Evolutionary conservation across 148 eudicot genomes (phyloP).

Genomic region (Dysphania ambrosioides): DNA sequence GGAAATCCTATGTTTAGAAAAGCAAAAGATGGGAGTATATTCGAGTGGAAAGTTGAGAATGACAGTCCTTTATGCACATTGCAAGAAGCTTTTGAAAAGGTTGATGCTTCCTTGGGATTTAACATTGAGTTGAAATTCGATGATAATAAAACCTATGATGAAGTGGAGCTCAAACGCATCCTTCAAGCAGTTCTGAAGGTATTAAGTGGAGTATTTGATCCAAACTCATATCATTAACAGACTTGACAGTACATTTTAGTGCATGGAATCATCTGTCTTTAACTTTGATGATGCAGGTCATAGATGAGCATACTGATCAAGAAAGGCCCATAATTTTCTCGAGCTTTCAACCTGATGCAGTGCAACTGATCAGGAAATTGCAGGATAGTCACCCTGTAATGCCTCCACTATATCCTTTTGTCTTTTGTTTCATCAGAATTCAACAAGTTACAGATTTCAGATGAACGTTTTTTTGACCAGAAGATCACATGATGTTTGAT

Average conservation of each 20-base stretch:
- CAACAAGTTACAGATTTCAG: not conserved
- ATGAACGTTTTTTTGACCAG: not conserved
- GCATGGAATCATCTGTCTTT: not conserved
- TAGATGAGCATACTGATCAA: conserved; percentile 25
- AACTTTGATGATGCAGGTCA: conserved; percentile 18
- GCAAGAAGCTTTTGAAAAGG: conserved; percentile 42
- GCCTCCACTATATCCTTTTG: not conserved
- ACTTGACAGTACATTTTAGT: not conserved
- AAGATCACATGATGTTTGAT: not conserved
- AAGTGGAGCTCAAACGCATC: conserved; percentile 24
- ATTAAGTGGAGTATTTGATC: not conserved
- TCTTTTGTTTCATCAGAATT: not conserved
- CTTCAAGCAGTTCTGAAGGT: conserved; percentile 36
- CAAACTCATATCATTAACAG: not conserved
- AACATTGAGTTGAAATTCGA: conserved; percentile 50
- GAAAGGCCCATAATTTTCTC: conserved; percentile 41
- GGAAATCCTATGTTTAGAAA: conserved; percentile 43
- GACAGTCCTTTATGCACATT: conserved; percentile 45
- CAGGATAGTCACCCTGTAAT: conserved; percentile 46
- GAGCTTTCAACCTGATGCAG: conserved; percentile 55
- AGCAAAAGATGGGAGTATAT: conserved; percentile 39
- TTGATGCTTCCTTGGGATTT: conserved; percentile 36
- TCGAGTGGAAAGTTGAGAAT: conserved; percentile 44
- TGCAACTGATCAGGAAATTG: conserved; percentile 33
- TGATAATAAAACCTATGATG: conserved; percentile 29